Conservation (phyloP, 495 filamentous ascomycete genomes). For the Penicillium roqueforti region DNA sequence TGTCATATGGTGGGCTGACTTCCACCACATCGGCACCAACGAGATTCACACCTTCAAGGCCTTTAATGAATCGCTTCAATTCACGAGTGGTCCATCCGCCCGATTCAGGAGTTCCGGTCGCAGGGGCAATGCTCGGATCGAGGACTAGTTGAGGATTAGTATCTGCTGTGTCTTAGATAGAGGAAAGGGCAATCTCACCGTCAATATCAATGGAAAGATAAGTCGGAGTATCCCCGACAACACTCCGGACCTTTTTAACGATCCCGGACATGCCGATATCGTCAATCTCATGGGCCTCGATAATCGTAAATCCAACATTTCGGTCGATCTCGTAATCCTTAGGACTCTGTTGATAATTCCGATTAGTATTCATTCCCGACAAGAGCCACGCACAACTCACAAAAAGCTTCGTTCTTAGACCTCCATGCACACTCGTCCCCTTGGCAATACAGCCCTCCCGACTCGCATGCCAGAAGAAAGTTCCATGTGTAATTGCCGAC, state of each 20-base stretch:
- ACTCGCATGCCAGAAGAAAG: conserved; percentile 31
- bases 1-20: conserved; percentile 49
- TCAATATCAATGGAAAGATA: conserved; percentile 33
- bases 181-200: conserved; percentile 5
- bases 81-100: conserved; percentile 34
- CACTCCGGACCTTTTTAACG: conserved; percentile 10
- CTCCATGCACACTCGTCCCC: conserved; percentile 25
- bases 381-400: background rate
- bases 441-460: conserved; percentile 22
- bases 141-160: conserved; percentile 12
- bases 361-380: background rate
- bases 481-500: conserved; percentile 29
- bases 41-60: conserved; percentile 25
- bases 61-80: conserved; percentile 22
- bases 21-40: conserved; percentile 39
- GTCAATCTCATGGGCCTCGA: conserved; percentile 26
- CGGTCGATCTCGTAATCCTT: conserved; percentile 26
- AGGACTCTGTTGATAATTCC: background rate
- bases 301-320: conserved; percentile 19
- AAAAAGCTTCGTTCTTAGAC: conserved; percentile 24
- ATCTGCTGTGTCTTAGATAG: background rate
- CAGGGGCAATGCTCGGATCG: conserved; percentile 27
- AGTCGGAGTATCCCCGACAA: conserved; percentile 19
- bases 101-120: conserved; percentile 29
- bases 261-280: conserved; percentile 24